These are phyloP conservation scores for Lagenaria siceraria DNA, from an alignment of 306 rosid genomes.

Conservation along the genomic window DNA sequence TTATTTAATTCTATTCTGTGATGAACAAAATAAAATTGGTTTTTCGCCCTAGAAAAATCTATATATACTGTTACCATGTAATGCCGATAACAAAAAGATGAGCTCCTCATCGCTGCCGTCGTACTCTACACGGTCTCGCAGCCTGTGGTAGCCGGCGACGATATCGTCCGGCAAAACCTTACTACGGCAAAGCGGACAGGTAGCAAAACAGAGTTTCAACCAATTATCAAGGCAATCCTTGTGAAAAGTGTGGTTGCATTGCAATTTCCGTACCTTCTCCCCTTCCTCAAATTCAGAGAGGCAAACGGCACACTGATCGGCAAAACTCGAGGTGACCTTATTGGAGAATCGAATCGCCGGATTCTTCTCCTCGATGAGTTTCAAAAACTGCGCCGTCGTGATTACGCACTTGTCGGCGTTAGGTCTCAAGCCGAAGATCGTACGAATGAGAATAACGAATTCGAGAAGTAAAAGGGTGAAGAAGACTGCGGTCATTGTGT, in stretches of 20 bases:
- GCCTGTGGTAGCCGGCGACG: conserved; percentile 33
- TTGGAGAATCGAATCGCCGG: conserved; percentile 37
- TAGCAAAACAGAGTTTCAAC: conserved; percentile 60
- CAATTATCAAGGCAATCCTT: conserved; percentile 72
- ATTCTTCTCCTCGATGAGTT: conserved; percentile 52
- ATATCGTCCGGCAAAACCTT: conserved; percentile 64
- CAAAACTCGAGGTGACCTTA: not conserved
- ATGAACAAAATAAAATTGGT: not conserved
- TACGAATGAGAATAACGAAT: conserved; percentile 21
- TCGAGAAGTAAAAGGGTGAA: conserved; percentile 44
- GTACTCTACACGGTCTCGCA: conserved; percentile 48
- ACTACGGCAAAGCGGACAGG: conserved; percentile 83
- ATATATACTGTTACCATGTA: conserved; percentile 34
- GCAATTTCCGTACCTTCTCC: conserved; percentile 47
- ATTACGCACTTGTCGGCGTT: conserved; percentile 28
- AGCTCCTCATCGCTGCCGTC: conserved; percentile 44
- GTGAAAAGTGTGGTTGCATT: conserved; percentile 72
- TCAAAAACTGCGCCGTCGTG: conserved; percentile 52
- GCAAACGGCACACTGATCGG: conserved; percentile 62
- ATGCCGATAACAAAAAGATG: conserved; percentile 42
- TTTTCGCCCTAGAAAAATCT: conserved; percentile 32
- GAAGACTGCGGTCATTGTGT: conserved; percentile 37
- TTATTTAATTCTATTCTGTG: not conserved
- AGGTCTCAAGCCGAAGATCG: conserved; percentile 26
- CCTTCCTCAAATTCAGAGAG: conserved; percentile 69